Evolutionary conservation across 2,329 filamentous ascomycete genomes (phyloP), one percentile per base, ranked within the genome.

Genomic region (Sporothrix humicola): DNA sequence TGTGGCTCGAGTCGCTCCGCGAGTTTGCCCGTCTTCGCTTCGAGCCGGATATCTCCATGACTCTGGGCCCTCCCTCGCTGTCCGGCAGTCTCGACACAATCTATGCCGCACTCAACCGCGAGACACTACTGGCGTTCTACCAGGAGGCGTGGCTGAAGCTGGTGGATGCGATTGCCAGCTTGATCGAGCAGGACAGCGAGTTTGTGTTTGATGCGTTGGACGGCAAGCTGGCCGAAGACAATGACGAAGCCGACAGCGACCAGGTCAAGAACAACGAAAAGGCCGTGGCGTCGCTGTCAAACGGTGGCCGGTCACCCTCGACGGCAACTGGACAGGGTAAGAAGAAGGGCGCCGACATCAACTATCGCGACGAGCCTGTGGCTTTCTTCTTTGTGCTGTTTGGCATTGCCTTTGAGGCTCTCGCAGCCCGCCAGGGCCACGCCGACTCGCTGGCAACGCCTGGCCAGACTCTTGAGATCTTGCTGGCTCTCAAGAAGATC

Each of bases 301-400:
- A 50, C 26, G 23, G 17, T 10, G 79, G 82, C 37, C 87, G 10
- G 4, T 37, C 56, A 37, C 86, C 74, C 85, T 85, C 2, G 84
- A 87, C 59, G 84, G 87, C 59, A 12, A 13, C 17, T 5, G 48
- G 42, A 5, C 84, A 46, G n/a, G 61, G 61, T 10, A 66, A 85
- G 17, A 93, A 92, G 48, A 69, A 73, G 59, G 50, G 26, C 2
- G 87, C 91, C 68, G 93, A 95, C 77, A 98, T 99, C 83, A 98
- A 98, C 81, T 99, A 99, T 81, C 93, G 96, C 66, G 95, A 98
- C 79, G 96, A 99, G 80, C 96, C 96, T 0, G 94, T 98, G 1
- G 96, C 96, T 0, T 99, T 99, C 86, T 99, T 99, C 85, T 99
- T 99, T 79, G 95, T 99, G 15, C 87, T 99, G 0, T 99, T 98